phyloP scores from a whole-genome alignment of 352 stramenopile genomes.

The Pythium angustatum region DNA sequence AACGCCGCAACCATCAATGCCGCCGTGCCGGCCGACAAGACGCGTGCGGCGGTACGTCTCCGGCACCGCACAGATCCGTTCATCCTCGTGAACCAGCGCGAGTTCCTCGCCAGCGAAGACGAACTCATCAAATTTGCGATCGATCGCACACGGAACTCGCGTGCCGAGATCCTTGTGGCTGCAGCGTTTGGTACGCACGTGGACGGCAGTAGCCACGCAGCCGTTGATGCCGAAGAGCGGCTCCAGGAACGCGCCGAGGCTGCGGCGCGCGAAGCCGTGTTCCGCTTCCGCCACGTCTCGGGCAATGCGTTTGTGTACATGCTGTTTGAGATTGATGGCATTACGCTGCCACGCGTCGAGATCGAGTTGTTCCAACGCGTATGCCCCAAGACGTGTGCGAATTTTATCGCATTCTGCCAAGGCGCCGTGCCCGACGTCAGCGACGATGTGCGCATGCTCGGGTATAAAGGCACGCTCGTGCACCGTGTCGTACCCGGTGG shows the following conservation, averaged over 20 bases:
- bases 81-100: constrained; percentile 48
- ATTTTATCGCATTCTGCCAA: constrained; percentile 75
- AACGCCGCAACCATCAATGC: constrained; percentile 38
- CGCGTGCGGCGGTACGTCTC: constrained; percentile 14
- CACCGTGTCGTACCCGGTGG: constrained; percentile 65
- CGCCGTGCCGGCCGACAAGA: constrained; percentile 26
- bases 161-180: constrained; percentile 51
- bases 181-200: constrained; percentile 45
- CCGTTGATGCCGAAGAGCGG: constrained; percentile 48
- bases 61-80: constrained; percentile 46
- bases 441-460: constrained; percentile 39
- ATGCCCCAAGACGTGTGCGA: constrained; percentile 70
- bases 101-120: constrained; percentile 59
- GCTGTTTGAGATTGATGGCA: constrained; percentile 60
- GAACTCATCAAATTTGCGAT: constrained; percentile 54
- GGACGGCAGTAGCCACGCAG: constrained; percentile 27
- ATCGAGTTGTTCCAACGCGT: constrained; percentile 66
- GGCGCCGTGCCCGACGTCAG: constrained; percentile 44
- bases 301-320: constrained; percentile 62
- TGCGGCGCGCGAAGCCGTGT: constrained; percentile 42
- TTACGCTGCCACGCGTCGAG: constrained; percentile 60
- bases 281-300: constrained; percentile 44
- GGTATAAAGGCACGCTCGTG: constrained; percentile 58
- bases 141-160: constrained; percentile 52
- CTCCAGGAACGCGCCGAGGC: constrained; percentile 51